phyloP scores from a whole-genome alignment of 108 stramenopile species.

The Skeletonema menzelii region DNA sequence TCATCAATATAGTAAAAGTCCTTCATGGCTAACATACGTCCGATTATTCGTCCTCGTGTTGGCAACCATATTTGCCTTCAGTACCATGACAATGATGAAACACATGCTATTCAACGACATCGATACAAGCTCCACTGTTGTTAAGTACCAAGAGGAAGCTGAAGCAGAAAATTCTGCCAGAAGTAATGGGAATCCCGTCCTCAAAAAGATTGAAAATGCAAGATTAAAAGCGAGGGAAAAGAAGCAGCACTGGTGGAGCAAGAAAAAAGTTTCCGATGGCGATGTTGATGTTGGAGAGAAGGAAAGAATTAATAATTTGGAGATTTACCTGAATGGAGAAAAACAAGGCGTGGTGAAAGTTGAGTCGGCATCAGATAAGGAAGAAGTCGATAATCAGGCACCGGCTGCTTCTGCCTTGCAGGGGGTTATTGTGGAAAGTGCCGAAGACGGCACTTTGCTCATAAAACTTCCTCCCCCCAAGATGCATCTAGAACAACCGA shows the following conservation, averaged over 20 bases:
- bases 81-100: constrained; percentile 17
- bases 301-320: not conserved
- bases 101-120: not conserved
- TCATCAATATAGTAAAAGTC: not conserved
- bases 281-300: not conserved
- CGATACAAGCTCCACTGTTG: not conserved
- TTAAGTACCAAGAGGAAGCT: not conserved
- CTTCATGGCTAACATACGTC: constrained; percentile 14
- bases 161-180: not conserved
- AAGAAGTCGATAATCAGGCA: not conserved
- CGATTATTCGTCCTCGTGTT: constrained; percentile 12
- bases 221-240: constrained; percentile 14
- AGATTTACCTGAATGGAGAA: not conserved
- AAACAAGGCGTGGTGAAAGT: not conserved
- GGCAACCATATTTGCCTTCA: constrained; percentile 16
- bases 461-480: constrained; percentile 47
- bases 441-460: constrained; percentile 35
- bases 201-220: constrained; percentile 36
- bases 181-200: not conserved
- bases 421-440: constrained; percentile 27
- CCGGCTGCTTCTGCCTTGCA: not conserved
- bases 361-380: not conserved
- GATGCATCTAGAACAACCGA: constrained; percentile 14
- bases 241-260: constrained; percentile 24
- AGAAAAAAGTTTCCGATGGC: not conserved